Base-by-base conservation (phyloP, 371 early-diverging fungal genomes). In the Mortierella sp. region DNA sequence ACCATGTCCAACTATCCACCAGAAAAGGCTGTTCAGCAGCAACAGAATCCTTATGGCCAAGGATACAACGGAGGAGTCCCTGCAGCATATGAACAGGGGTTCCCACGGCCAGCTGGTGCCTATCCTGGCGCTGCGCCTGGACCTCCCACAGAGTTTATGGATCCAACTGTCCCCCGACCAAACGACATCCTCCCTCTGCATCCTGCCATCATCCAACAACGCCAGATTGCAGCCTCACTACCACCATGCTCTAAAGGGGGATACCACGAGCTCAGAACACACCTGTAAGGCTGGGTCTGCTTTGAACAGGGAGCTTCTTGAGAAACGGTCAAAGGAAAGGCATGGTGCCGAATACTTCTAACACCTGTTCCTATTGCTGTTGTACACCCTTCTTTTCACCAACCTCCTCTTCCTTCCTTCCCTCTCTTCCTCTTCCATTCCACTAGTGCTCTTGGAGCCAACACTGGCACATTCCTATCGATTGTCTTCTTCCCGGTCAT, bases 241-340 rank as follows among this genome's bases (percentile, higher is more conserved):
- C 73, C 67, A 16, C 73, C 73, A 8, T 72, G 73, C 49, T 67
- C 73, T 2, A 53, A 49, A 21, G 73, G 73, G 19, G 73, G 73
- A n/a, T 66, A 66, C 31, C 73, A 72, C 40, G 73, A 72, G 39
- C 46, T 72, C 49, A 46, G 73, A 39, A 34, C n/a, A n/a, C n/a
- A n/a, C n/a, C n/a, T n/a, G n/a, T n/a, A n/a, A n/a, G n/a, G n/a
- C n/a, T n/a, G n/a, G n/a, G n/a, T n/a, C n/a, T n/a, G n/a, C n/a
- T n/a, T n/a, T n/a, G n/a, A n/a, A n/a, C n/a, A n/a, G n/a, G n/a
- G n/a, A n/a, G n/a, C n/a, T n/a, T n/a, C n/a, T n/a, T n/a, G n/a
- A n/a, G n/a, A n/a, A n/a, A n/a, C n/a, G n/a, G n/a, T n/a, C n/a
- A n/a, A n/a, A n/a, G n/a, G n/a, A n/a, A n/a, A n/a, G n/a, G n/a